Conservation (phyloP, 2,329 filamentous ascomycete genomes). For the Fusarium sp. region DNA sequence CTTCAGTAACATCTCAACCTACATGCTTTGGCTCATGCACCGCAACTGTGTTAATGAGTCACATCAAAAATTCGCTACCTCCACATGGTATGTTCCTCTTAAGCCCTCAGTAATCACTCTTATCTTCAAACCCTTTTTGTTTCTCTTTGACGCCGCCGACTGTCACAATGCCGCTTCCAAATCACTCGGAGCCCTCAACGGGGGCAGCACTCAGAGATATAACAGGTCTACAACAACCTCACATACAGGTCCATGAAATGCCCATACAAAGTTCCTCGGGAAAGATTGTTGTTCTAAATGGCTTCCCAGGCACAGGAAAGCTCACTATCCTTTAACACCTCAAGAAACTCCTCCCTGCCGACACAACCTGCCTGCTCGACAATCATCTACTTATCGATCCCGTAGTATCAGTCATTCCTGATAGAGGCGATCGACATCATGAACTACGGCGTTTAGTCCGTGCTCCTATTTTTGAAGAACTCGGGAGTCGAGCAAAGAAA, state of each 20-base stretch:
- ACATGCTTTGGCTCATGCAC: too few relatives aligned
- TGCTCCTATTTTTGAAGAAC: slow-evolving; percentile 23
- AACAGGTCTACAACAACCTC: neutral
- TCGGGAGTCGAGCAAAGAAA: slow-evolving; percentile 7
- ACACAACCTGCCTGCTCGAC: slow-evolving; percentile 26
- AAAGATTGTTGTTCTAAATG: slow-evolving; percentile 33
- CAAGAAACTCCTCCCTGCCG: slow-evolving; percentile 10
- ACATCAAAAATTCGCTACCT: too few relatives aligned
- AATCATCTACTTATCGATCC: slow-evolving; percentile 40
- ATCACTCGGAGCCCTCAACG: neutral
- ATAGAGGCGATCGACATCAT: slow-evolving; percentile 30
- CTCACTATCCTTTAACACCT: slow-evolving; percentile 30
- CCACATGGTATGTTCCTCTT: too few relatives aligned
- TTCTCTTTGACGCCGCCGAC: neutral
- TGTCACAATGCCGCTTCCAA: neutral
- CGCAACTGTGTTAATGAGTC: too few relatives aligned
- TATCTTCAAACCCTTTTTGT: neutral
- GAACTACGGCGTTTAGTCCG: slow-evolving; percentile 28
- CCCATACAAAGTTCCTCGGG: neutral
- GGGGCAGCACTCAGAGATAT: neutral
- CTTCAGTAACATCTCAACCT: too few relatives aligned
- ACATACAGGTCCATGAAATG: neutral
- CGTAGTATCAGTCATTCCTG: slow-evolving; percentile 15
- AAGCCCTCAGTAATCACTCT: too few relatives aligned
- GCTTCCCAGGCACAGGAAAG: slow-evolving; percentile 37